These are phyloP conservation scores for Candida michaelii DNA, from an alignment of 805 yeast genomes.

Conservation along the genomic window DNA sequence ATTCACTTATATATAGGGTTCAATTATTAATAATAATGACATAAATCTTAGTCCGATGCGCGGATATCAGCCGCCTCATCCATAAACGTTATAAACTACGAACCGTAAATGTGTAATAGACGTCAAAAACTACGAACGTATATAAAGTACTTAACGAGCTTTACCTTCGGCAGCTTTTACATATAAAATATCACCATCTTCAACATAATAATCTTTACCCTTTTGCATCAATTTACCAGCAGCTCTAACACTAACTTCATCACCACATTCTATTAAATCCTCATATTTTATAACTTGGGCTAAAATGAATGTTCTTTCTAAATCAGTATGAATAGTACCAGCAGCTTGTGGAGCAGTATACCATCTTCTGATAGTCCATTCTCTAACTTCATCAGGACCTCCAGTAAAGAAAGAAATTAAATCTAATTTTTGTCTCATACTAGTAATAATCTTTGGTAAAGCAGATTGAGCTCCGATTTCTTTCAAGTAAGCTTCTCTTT, in stretches of 20 bases:
- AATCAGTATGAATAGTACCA: conserved; percentile 94
- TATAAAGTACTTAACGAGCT: conserved; percentile 40
- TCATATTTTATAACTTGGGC: conserved; percentile 89
- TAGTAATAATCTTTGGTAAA: conserved; percentile 78
- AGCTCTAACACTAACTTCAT: conserved; percentile 79
- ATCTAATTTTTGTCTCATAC: conserved; percentile 84
- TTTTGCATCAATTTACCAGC: conserved; percentile 87
- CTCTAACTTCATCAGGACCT: conserved; percentile 95
- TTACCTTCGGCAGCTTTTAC: conserved; percentile 95
- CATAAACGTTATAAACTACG: too few relatives aligned
- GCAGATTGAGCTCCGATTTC: conserved; percentile 72
- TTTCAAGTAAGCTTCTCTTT: conserved; percentile 74
- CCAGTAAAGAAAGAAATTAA: conserved; percentile 94
- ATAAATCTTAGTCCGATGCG: too few relatives aligned
- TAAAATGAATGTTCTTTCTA: conserved; percentile 90
- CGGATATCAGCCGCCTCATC: too few relatives aligned
- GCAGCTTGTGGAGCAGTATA: conserved; percentile 98
- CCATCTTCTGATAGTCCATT: conserved; percentile 94
- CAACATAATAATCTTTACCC: conserved; percentile 94
- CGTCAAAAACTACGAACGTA: too few relatives aligned
- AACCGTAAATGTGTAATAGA: too few relatives aligned
- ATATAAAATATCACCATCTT: conserved; percentile 90
- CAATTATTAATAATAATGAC: too few relatives aligned
- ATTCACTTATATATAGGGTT: too few relatives aligned
- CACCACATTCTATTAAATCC: conserved; percentile 69